Base-by-base conservation (phyloP, 2,329 filamentous ascomycete genomes). In the Pyrenophora tritici-repentis region DNA sequence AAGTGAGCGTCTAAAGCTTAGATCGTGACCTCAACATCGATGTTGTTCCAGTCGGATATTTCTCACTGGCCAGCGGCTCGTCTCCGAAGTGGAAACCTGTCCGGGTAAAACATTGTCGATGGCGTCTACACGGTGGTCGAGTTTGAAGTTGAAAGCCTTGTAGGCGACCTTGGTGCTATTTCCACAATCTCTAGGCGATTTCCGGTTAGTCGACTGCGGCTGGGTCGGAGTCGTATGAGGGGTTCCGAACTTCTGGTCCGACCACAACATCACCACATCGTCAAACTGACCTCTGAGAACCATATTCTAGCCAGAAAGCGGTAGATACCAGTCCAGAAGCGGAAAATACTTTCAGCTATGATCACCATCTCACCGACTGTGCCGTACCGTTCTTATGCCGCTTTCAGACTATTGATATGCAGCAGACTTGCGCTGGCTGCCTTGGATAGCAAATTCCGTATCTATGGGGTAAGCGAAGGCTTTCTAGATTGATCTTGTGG, bases 191-290 rank as follows among this genome's bases (percentile, higher is more conserved):
- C 62, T 61, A 66, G 42, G 33, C 49, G 35, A 1, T 12, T 42
- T 53, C 33, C 2, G 36, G 57, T 4, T 17, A 56, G 50, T 42
- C 17, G 52, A n/a, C 26, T 18, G 53, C 53, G 53, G 62, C 48
- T 44, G 50, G 31, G n/a, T 42, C 67, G 66, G 66, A 67, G 29
- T 50, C 58, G 47, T 42, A 50, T 42, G 53, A 64, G 66, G 66
- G 63, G 66, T 66, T 47, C 65, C 65, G 66, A 47, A 41, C 22
- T 35, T 61, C 56, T 53, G 50, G 54, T 43, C 50, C 50, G 55
- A 48, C 50, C 33, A 54, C 52, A 45, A 48, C 58, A 62, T 58
- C 53, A 57, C 49, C 32, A 42, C 47, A 50, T 49, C 47, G 29
- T 20, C 14, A 31, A 37, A 13, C 47, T 41, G 44, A 41, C 58